These are phyloP conservation scores for Cutaneotrichosporon sp. DNA, from an alignment of 1,284 basidiomycete species.

Conservation along the genomic window DNA sequence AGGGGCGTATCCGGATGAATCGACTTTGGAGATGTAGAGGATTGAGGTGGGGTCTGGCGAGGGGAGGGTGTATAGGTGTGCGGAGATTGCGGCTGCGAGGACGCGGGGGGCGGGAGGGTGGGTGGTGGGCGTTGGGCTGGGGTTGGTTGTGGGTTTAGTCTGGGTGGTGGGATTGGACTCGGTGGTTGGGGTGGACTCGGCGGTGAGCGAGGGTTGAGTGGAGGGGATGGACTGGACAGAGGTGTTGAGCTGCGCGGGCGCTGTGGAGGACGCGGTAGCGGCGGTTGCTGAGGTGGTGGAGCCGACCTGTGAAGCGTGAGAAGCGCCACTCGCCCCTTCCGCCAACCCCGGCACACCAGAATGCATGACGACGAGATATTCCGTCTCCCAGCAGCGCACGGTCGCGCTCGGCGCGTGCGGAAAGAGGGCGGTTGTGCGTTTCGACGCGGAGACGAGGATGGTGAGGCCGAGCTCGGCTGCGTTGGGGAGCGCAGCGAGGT, in stretches of 20 bases:
- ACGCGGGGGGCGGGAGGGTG: conserved; percentile 17
- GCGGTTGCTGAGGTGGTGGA: not conserved
- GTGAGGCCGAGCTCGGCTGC: conserved; percentile 69
- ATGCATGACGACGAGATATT: conserved; percentile 65
- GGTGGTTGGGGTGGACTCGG: not conserved
- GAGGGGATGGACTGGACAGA: not conserved
- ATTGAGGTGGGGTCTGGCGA: conserved; percentile 60
- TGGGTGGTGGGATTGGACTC: no score
- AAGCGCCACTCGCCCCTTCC: not conserved
- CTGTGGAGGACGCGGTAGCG: no score
- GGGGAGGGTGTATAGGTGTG: conserved; percentile 66
- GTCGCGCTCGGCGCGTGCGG: conserved; percentile 63
- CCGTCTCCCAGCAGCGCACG: conserved; percentile 56
- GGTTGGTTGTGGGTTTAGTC: not conserved
- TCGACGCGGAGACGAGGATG: conserved; percentile 69
- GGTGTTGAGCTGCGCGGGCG: not conserved
- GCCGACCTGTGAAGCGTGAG: not conserved
- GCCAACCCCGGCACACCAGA: conserved; percentile 55
- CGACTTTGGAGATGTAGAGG: conserved; percentile 90
- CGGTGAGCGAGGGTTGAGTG: not conserved
- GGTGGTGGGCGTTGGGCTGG: not conserved
- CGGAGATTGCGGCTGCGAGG: conserved; percentile 77
- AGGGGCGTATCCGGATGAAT: conserved; percentile 74
- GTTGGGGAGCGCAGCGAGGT: conserved; percentile 56
- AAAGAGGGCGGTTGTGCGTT: conserved; percentile 65